Conservation (phyloP, 225 moss, liverwort and hornwort species). For the Pseudoscleropodium purum region DNA sequence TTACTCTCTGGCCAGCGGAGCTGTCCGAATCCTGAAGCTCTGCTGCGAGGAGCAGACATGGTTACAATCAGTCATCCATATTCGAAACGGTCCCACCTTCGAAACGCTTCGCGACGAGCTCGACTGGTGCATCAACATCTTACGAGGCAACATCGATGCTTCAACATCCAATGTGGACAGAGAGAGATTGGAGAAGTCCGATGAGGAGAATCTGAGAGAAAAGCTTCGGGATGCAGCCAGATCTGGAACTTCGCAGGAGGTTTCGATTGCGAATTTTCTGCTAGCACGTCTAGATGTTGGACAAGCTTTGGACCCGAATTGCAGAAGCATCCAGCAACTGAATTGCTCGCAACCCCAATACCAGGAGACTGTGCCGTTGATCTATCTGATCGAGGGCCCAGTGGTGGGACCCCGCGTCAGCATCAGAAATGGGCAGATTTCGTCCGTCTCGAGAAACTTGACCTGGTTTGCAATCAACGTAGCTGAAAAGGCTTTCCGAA, state of each 20-base stretch:
- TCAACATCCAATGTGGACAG: neutral
- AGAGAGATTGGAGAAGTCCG: neutral
- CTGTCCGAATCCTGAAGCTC: neutral
- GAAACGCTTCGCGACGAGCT: neutral
- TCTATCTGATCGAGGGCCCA: neutral
- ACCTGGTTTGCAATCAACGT: neutral
- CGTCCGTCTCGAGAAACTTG: neutral
- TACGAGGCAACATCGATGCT: neutral
- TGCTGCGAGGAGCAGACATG: neutral
- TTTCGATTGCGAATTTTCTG: neutral
- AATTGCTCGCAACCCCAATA: neutral
- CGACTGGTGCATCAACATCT: neutral
- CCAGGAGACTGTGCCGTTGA: neutral
- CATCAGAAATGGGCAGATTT: fast-evolving
- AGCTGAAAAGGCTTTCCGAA: neutral
- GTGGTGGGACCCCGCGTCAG: neutral
- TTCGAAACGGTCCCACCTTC: neutral
- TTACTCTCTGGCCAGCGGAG: neutral
- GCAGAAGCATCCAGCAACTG: neutral
- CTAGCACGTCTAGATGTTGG: neutral
- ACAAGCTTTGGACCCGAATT: neutral
- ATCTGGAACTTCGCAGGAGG: neutral
- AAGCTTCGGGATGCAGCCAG: fast-evolving
- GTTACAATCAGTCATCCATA: neutral
- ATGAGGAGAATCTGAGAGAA: neutral